phyloP scores from a whole-genome alignment of 495 filamentous ascomycete genomes.

The Aspergillus sclerotioniger region DNA sequence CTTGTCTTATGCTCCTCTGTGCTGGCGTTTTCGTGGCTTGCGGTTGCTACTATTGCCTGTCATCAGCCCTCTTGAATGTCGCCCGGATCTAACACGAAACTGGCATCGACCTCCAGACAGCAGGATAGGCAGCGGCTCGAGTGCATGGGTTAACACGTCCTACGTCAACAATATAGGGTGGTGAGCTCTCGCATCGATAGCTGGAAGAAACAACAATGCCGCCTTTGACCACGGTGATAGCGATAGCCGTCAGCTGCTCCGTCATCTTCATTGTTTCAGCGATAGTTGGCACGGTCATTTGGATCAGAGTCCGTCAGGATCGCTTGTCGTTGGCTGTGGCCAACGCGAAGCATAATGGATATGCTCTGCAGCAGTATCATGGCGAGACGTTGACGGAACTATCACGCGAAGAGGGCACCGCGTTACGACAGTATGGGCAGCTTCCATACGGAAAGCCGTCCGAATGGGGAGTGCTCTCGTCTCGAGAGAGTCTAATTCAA shows the following conservation, averaged over 20 bases:
- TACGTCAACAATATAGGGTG: neutral
- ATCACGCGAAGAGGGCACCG: slow-evolving; percentile 34
- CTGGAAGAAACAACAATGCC: slow-evolving; percentile 29
- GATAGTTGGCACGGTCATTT: slow-evolving; percentile 36
- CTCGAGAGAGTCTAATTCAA: slow-evolving; percentile 36
- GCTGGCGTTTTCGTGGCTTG: slow-evolving; percentile 7
- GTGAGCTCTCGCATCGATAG: neutral
- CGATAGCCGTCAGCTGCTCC: slow-evolving; percentile 42
- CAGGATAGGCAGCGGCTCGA: neutral
- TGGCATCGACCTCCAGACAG: neutral
- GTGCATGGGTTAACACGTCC: slow-evolving; percentile 11
- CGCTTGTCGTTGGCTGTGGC: slow-evolving; percentile 32
- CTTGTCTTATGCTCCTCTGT: slow-evolving; percentile 16
- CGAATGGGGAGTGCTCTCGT: slow-evolving; percentile 46
- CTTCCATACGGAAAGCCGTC: slow-evolving; percentile 38
- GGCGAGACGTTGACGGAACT: slow-evolving; percentile 38
- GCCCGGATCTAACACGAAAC: neutral
- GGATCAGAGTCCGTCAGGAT: slow-evolving; percentile 42
- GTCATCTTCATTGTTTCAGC: slow-evolving; percentile 37
- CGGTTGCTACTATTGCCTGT: slow-evolving; percentile 3
- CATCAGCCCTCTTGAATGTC: neutral
- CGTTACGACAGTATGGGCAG: slow-evolving; percentile 37
- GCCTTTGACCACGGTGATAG: slow-evolving; percentile 36
- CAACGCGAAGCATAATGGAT: slow-evolving; percentile 25
- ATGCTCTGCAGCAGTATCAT: slow-evolving; percentile 25